Evolutionary conservation across 2,329 filamentous ascomycete genomes (phyloP).

Genomic region (Ceratocystis huliohia): DNA sequence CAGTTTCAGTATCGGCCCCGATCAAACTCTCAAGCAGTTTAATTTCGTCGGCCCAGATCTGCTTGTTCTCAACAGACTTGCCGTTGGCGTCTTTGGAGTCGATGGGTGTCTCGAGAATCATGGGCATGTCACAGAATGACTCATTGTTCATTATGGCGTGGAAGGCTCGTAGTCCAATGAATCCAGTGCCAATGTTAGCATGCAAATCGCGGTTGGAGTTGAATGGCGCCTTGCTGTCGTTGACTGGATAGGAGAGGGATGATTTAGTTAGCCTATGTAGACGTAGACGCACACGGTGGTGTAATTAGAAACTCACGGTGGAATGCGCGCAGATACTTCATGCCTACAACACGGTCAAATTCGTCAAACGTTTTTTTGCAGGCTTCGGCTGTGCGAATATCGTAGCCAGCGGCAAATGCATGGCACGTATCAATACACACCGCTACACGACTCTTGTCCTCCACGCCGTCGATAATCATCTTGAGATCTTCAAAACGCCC

Average conservation of each 20-base stretch:
- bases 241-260: constrained; percentile 40
- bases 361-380: constrained; percentile 61
- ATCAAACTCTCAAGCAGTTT: constrained; percentile 83
- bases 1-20: constrained; percentile 64
- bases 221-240: constrained; percentile 89
- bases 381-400: constrained; percentile 61
- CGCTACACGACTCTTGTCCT: constrained; percentile 72
- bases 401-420: constrained; percentile 86
- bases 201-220: constrained; percentile 75
- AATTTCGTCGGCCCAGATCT: constrained; percentile 85
- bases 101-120: constrained; percentile 94
- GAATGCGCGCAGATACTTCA: constrained; percentile 67
- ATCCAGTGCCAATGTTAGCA: constrained; percentile 92
- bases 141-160: constrained; percentile 79
- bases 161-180: constrained; percentile 79
- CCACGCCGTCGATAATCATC: constrained; percentile 66
- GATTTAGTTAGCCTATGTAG: neutral
- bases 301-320: constrained; percentile 39
- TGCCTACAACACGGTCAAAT: constrained; percentile 67
- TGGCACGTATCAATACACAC: constrained; percentile 97
- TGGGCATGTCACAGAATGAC: constrained; percentile 63
- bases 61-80: constrained; percentile 61
- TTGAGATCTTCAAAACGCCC: constrained; percentile 73
- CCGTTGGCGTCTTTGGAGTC: constrained; percentile 55
- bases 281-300: neutral